Evolutionary conservation across 2,329 filamentous ascomycete genomes (phyloP).

Genomic region (Gremmenia infestans): DNA sequence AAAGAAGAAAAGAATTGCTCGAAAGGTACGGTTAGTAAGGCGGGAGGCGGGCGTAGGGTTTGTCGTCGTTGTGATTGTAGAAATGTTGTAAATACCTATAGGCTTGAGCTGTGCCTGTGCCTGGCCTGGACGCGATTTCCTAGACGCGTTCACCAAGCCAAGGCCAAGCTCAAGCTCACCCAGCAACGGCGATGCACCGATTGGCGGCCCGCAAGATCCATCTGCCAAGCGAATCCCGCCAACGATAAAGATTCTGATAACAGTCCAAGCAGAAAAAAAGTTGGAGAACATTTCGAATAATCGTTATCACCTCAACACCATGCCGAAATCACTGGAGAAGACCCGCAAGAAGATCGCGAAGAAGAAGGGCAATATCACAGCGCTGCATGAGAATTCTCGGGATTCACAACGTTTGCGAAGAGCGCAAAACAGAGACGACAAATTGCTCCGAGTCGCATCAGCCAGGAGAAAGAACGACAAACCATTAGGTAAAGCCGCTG

Average conservation of each 20-base stretch:
- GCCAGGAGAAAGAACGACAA: constrained; percentile 69
- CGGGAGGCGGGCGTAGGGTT: neutral
- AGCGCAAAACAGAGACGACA: constrained; percentile 76
- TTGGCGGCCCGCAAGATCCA: constrained; percentile 1
- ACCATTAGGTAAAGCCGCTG: constrained; percentile 55
- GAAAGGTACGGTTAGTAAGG: neutral
- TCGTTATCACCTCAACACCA: constrained; percentile 36
- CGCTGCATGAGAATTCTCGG: constrained; percentile 82
- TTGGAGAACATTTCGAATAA: neutral
- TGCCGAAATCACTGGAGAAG: constrained; percentile 76
- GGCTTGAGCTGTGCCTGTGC: neutral
- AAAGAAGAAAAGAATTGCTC: neutral
- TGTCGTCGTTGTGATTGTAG: constrained; percentile 7
- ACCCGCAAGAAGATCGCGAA: constrained; percentile 86
- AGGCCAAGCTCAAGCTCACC: neutral
- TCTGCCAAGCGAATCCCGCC: neutral
- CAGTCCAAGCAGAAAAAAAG: constrained; percentile 6
- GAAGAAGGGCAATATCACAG: constrained; percentile 71
- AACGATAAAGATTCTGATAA: constrained; percentile 24
- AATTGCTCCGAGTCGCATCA: constrained; percentile 67
- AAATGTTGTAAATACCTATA: constrained; percentile 5
- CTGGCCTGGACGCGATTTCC: constrained; percentile 1
- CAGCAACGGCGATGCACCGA: constrained; percentile 6
- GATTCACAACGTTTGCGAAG: constrained; percentile 77
- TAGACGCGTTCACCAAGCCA: neutral